phyloP scores from a whole-genome alignment of 768 basidiomycete genomes.

The Russula vinacea region DNA sequence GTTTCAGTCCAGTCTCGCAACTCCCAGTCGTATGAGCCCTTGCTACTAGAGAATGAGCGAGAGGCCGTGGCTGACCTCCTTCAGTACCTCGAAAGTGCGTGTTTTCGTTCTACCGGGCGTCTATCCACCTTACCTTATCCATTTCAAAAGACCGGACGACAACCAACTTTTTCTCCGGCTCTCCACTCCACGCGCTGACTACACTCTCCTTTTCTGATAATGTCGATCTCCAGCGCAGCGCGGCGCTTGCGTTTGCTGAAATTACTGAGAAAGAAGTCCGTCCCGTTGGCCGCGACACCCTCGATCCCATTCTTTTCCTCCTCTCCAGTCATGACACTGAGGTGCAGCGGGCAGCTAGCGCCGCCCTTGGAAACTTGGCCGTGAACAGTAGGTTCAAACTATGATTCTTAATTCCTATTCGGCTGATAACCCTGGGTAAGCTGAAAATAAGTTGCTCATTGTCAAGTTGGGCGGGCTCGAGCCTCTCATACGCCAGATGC shows the following conservation, averaged over 20 bases:
- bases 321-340: constrained; percentile 97
- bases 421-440: constrained; percentile 42
- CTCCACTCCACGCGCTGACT: constrained; percentile 87
- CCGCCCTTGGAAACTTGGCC: constrained; percentile 94
- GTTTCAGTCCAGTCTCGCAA: constrained; percentile 69
- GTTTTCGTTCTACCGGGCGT: neutral
- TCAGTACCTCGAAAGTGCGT: constrained; percentile 95
- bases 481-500: constrained; percentile 97
- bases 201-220: constrained; percentile 99
- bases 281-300: constrained; percentile 92
- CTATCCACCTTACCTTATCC: constrained; percentile 1
- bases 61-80: constrained; percentile 97
- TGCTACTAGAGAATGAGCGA: constrained; percentile 88
- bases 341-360: constrained; percentile 96
- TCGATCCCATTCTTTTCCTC: constrained; percentile 97
- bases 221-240: constrained; percentile 96
- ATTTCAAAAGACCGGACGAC: constrained; percentile 80
- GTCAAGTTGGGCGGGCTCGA: constrained; percentile 97
- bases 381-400: constrained; percentile 78
- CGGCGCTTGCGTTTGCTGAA: constrained; percentile 97
- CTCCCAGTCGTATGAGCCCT: constrained; percentile 83
- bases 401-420: neutral
- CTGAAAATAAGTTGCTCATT: constrained; percentile 98
- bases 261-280: constrained; percentile 99
- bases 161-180: constrained; percentile 97